phyloP scores from a whole-genome alignment of 495 filamentous ascomycete species.

The Astrothelium macrocarpum region DNA sequence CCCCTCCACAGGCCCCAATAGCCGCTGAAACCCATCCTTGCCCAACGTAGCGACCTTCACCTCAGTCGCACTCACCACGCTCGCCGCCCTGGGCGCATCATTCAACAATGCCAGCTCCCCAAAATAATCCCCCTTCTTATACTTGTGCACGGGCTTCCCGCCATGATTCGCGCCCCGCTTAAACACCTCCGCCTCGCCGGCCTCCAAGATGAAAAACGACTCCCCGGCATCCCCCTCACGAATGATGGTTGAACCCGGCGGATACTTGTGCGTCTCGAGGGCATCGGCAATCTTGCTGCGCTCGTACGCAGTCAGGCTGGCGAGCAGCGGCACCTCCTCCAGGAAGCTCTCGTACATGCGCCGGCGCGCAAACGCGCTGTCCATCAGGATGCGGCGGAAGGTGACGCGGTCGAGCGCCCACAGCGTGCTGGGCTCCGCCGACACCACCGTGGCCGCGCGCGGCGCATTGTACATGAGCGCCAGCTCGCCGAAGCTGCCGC shows the following conservation, averaged over 20 bases:
- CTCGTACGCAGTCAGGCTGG: constrained; percentile 77
- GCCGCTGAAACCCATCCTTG: constrained; percentile 86
- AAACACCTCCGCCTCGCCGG: constrained; percentile 77
- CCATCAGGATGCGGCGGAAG: constrained; percentile 97
- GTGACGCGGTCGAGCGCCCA: constrained; percentile 95
- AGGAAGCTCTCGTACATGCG: constrained; percentile 96
- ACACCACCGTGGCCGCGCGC: constrained; percentile 90
- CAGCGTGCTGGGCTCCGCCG: constrained; percentile 68
- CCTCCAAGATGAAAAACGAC: constrained; percentile 85
- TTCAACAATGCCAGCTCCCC: constrained; percentile 90
- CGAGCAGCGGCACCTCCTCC: constrained; percentile 89
- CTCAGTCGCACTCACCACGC: constrained; percentile 66
- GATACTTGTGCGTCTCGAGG: constrained; percentile 78
- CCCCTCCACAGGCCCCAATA: constrained; percentile 85
- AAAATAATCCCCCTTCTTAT: constrained; percentile 91
- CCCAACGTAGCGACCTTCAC: constrained; percentile 92
- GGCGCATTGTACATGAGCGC: constrained; percentile 98
- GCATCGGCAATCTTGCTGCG: constrained; percentile 95
- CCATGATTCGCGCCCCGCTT: constrained; percentile 55
- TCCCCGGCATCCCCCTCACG: constrained; percentile 83
- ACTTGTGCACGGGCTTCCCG: constrained; percentile 59
- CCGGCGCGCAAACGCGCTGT: constrained; percentile 88
- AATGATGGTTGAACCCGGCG: constrained; percentile 75
- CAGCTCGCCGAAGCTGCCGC: constrained; percentile 94
- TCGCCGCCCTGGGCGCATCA: constrained; percentile 88